A percentile compares a stretch with the other conserved stretches of the same genome.
phyloP scores from a whole-genome alignment of 148 eudicot species.

The Linanthus parryae region DNA sequence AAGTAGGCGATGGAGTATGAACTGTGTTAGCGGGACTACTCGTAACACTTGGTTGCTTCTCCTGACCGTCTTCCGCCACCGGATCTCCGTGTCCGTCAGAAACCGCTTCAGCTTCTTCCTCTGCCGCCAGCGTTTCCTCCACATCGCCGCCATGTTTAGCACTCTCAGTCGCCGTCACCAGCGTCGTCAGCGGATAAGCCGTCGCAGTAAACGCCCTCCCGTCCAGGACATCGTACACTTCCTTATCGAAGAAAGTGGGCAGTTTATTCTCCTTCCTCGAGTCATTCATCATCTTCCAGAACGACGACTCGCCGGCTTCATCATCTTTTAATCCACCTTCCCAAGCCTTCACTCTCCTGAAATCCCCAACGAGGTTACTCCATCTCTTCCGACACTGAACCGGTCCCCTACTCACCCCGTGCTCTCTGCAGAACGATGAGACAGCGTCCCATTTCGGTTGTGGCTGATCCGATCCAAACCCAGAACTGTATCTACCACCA shows the following conservation, averaged over 20 bases:
- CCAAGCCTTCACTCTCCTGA: conserved; percentile 61
- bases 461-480: conserved; percentile 14
- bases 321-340: conserved; percentile 35
- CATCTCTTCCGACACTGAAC: conserved; percentile 73
- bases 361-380: conserved; percentile 63
- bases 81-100: conserved; percentile 39
- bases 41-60: conserved; percentile 1
- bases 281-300: conserved; percentile 61
- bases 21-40: conserved; percentile 13
- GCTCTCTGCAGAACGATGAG: conserved; percentile 50
- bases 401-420: conserved; percentile 62
- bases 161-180: conserved; percentile 16
- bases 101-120: conserved; percentile 18
- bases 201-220: conserved; percentile 10
- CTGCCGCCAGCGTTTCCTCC: conserved; percentile 10
- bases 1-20: conserved; percentile 43
- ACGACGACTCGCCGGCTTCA: conserved; percentile 33
- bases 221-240: conserved; percentile 49
- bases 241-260: conserved; percentile 61
- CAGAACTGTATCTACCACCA: conserved; percentile 10
- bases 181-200: conserved; percentile 16
- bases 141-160: conserved; percentile 10
- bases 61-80: conserved; percentile 25
- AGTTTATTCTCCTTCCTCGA: conserved; percentile 48
- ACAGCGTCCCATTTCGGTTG: conserved; percentile 70